phyloP scores from a whole-genome alignment of 176 grass and related monocot species.

The Tuctoria greenei region DNA sequence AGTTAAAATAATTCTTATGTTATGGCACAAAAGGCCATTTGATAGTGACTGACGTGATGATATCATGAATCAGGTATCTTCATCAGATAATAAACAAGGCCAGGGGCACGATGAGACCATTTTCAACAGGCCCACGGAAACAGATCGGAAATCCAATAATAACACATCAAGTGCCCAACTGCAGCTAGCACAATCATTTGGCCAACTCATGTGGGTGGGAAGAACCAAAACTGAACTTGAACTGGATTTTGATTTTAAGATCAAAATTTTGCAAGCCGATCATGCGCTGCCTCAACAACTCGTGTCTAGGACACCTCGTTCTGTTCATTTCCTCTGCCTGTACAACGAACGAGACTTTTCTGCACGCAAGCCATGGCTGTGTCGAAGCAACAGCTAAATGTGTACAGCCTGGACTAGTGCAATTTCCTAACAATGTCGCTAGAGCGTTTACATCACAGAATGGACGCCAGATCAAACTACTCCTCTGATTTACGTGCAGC shows the following conservation, averaged over 20 bases:
- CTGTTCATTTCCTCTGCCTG: neutral
- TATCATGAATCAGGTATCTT: neutral
- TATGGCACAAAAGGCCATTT: neutral
- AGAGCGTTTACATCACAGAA: neutral
- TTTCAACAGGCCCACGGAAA: neutral
- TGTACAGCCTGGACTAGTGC: slow-evolving; percentile 6
- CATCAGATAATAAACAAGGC: neutral
- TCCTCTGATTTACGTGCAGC: slow-evolving; percentile 8
- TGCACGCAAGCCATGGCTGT: neutral
- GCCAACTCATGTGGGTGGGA: neutral
- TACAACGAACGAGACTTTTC: neutral
- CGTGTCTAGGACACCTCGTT: neutral
- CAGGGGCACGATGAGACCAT: neutral
- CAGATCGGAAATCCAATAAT: neutral
- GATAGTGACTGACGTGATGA: neutral
- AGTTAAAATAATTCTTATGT: neutral
- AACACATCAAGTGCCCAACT: neutral
- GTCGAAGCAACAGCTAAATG: neutral
- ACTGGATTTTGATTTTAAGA: neutral
- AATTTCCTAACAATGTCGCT: slow-evolving; percentile 1
- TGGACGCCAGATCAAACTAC: neutral
- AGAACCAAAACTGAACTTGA: slow-evolving; percentile 6
- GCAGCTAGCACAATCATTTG: neutral
- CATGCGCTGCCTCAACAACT: neutral
- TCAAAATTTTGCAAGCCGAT: slow-evolving; percentile 12